Percentiles rank a stretch among this genome's conserved stretches.
phyloP scores from a whole-genome alignment of 2,329 filamentous ascomycete species.

The Hymenoscyphus infarciens region DNA sequence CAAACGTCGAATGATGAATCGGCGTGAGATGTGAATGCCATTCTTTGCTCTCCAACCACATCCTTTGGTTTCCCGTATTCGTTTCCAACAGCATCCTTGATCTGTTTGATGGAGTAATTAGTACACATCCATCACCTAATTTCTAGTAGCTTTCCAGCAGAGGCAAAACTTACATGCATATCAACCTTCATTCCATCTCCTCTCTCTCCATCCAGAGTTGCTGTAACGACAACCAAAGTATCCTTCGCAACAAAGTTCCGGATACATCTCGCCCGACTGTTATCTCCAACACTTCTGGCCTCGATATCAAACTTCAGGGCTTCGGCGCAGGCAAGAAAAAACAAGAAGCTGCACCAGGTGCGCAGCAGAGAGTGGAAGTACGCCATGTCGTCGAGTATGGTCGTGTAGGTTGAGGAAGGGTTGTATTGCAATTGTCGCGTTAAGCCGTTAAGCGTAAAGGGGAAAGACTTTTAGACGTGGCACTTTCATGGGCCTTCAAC shows the following conservation, averaged over 20 bases:
- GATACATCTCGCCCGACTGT: slow-evolving; percentile 80
- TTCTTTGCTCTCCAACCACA: slow-evolving; percentile 75
- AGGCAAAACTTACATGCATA: slow-evolving; percentile 69
- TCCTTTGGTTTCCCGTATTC: slow-evolving; percentile 92
- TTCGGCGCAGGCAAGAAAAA: slow-evolving; percentile 51
- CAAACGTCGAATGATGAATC: slow-evolving; percentile 95
- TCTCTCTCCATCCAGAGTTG: slow-evolving; percentile 77
- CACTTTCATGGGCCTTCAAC: slow-evolving; percentile 17
- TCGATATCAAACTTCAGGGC: slow-evolving; percentile 93
- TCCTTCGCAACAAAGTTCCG: slow-evolving; percentile 92
- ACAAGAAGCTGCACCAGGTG: slow-evolving; percentile 54
- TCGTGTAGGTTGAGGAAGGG: slow-evolving; percentile 19
- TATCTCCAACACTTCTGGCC: slow-evolving; percentile 62
- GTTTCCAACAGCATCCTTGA: slow-evolving; percentile 92
- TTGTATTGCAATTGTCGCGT: slow-evolving; percentile 6
- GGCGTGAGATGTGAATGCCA: slow-evolving; percentile 88
- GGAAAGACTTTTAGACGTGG: slow-evolving; percentile 27
- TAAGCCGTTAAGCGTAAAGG: slow-evolving; percentile 23
- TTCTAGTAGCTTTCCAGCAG: neutral
- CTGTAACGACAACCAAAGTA: slow-evolving; percentile 92
- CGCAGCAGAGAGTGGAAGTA: slow-evolving; percentile 51
- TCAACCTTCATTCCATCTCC: slow-evolving; percentile 93
- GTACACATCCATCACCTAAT: slow-evolving; percentile 8
- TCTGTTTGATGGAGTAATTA: slow-evolving; percentile 51
- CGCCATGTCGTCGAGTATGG: slow-evolving; percentile 42